Conservation (phyloP, 805 yeast genomes). For the Komagataella pseudopastoris region DNA sequence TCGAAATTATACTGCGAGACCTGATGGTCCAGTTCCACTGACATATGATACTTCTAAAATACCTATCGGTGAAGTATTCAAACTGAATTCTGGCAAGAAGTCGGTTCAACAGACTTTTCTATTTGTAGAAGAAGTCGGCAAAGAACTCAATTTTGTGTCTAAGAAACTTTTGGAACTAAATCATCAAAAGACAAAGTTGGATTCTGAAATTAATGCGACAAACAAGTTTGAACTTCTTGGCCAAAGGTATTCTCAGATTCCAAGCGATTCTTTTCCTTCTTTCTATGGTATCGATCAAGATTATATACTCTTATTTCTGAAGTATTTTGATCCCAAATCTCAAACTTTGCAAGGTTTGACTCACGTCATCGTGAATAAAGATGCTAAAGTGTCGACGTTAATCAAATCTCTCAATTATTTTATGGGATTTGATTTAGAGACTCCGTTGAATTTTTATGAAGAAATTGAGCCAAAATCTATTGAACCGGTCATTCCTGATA, state of each 20-base stretch:
- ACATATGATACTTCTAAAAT: background rate
- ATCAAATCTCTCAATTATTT: constrained; percentile 24
- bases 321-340: constrained; percentile 45
- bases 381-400: constrained; percentile 27
- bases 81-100: background rate
- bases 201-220: constrained; percentile 9
- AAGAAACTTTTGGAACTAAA: constrained; percentile 7
- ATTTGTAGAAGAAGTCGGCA: constrained; percentile 49
- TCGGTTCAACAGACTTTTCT: constrained; percentile 13
- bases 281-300: constrained; percentile 8
- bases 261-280: background rate
- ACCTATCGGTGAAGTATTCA: background rate
- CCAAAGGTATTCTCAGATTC: background rate
- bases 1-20: constrained; percentile 58
- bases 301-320: constrained; percentile 33
- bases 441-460: constrained; percentile 33
- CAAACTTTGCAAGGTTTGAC: constrained; percentile 55
- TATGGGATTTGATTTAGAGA: constrained; percentile 22
- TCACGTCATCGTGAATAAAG: constrained; percentile 37
- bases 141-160: constrained; percentile 23
- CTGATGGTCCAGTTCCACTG: constrained; percentile 28
- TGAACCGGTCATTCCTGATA: constrained; percentile 24
- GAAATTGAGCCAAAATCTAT: constrained; percentile 46
- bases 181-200: constrained; percentile 4
- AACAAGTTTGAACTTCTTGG: constrained; percentile 4